A percentile compares a stretch with the other conserved stretches of the same genome.
Evolutionary conservation across 1,284 basidiomycete species (phyloP).

Genomic region (Tilletia caries): DNA sequence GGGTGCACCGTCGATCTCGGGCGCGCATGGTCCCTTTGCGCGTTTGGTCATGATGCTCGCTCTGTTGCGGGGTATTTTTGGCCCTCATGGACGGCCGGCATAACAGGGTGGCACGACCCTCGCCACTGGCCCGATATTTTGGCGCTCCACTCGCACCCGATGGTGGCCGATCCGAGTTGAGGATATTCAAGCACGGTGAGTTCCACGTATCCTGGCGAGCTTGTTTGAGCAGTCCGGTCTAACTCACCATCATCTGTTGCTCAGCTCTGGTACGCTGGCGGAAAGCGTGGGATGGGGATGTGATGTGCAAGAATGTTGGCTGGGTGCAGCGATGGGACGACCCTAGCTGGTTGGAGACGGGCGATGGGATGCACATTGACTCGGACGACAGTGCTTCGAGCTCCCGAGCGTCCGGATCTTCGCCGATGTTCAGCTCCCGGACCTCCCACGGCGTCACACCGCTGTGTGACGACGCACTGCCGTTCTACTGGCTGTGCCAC

Average conservation of each 20-base stretch:
- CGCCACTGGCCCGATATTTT: conserved; percentile 30
- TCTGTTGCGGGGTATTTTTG: conserved; percentile 43
- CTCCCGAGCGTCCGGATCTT: not conserved
- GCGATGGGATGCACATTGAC: not conserved
- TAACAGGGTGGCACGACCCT: conserved; percentile 26
- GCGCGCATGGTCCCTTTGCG: conserved; percentile 41
- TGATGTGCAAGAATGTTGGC: conserved; percentile 25
- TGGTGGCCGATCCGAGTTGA: conserved; percentile 19
- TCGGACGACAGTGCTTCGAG: not conserved
- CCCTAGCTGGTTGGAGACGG: not conserved
- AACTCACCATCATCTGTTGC: not conserved
- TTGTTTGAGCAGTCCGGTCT: no score
- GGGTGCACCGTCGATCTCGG: conserved; percentile 25
- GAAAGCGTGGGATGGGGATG: conserved; percentile 39
- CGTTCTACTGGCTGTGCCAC: conserved; percentile 43
- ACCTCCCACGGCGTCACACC: conserved; percentile 43
- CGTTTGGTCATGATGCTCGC: conserved; percentile 37
- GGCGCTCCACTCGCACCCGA: not conserved
- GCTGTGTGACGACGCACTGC: conserved; percentile 42
- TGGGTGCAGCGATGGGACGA: conserved; percentile 14
- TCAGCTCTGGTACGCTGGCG: conserved; percentile 38
- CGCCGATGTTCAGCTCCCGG: conserved; percentile 33
- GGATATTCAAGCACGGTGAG: conserved; percentile 25
- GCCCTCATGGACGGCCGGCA: conserved; percentile 38
- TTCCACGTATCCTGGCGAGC: no score